These are phyloP conservation scores for Eimeria nieschulzi DNA, from an alignment of 169 alveolate genomes.

Conservation along the genomic window DNA sequence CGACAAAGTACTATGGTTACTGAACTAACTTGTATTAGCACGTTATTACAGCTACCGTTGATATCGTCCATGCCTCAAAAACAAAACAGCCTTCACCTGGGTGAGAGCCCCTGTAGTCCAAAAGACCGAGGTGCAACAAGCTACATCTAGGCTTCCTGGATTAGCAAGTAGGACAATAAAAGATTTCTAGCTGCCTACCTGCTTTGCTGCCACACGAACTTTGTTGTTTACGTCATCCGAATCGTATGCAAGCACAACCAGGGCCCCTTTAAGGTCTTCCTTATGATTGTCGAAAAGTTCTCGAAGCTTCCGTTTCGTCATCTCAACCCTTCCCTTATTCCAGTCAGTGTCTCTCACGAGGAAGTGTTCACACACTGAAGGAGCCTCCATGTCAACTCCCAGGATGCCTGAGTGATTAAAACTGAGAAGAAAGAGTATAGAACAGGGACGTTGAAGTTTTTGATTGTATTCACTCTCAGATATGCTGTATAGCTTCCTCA, in stretches of 20 bases:
- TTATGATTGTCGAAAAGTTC: conserved; percentile 21
- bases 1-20: too few relatives aligned
- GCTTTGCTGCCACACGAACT: conserved; percentile 61
- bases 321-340: conserved; percentile 55
- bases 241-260: conserved; percentile 52
- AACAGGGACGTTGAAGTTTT: background rate
- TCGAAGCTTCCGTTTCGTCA: conserved; percentile 35
- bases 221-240: conserved; percentile 63
- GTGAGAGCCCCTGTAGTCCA: too few relatives aligned
- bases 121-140: too few relatives aligned
- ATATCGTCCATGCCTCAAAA: too few relatives aligned
- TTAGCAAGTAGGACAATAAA: too few relatives aligned
- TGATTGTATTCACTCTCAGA: background rate
- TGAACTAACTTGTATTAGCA: too few relatives aligned
- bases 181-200: conserved; percentile 20
- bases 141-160: too few relatives aligned
- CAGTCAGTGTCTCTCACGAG: conserved; percentile 41
- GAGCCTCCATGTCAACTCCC: conserved; percentile 60
- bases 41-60: too few relatives aligned
- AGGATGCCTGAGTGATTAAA: conserved; percentile 23
- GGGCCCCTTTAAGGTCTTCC: conserved; percentile 42
- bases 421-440: background rate
- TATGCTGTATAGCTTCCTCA: too few relatives aligned
- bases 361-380: conserved; percentile 49
- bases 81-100: too few relatives aligned